These are phyloP conservation scores for Microstegium vimineum DNA, from an alignment of 176 grass and related monocot species.

Conservation along the genomic window DNA sequence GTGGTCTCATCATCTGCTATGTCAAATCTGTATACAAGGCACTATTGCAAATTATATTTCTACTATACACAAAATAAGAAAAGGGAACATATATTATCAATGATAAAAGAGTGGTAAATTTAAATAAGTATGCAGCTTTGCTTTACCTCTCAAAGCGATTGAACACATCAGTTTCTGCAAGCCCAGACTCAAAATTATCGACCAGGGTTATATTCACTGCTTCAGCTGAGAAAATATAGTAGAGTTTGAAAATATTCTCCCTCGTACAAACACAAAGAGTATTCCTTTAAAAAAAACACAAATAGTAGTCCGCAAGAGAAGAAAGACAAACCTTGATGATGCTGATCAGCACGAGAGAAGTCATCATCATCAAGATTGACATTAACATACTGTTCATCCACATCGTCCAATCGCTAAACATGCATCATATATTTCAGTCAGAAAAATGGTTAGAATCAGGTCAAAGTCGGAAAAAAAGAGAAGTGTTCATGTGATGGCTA, in stretches of 20 bases:
- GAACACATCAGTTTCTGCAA: conserved; percentile 48
- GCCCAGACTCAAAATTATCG: conserved; percentile 51
- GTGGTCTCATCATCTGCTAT: conserved; percentile 78
- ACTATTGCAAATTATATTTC: conserved; percentile 14
- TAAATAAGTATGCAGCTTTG: conserved; percentile 4
- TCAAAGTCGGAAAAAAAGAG: conserved; percentile 15
- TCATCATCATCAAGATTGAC: conserved; percentile 61
- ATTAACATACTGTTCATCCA: conserved; percentile 83
- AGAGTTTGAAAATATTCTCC: background rate
- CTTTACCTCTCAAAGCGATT: conserved; percentile 84
- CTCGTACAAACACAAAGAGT: conserved; percentile 6
- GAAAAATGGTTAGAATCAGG: background rate
- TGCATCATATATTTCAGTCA: background rate
- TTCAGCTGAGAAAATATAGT: conserved; percentile 46
- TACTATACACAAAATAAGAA: background rate
- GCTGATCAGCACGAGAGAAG: conserved; percentile 26
- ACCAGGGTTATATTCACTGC: conserved; percentile 67
- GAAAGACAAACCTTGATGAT: conserved; percentile 73
- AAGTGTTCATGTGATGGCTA: background rate
- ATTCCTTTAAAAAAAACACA: background rate
- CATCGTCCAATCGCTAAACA: conserved; percentile 71
- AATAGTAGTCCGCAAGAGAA: background rate
- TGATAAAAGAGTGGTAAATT: conserved; percentile 10
- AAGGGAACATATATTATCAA: background rate
- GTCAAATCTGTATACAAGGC: conserved; percentile 65